Evolutionary conservation across 116 monocot genomes (phyloP).

Genomic region (Iris pallida): DNA sequence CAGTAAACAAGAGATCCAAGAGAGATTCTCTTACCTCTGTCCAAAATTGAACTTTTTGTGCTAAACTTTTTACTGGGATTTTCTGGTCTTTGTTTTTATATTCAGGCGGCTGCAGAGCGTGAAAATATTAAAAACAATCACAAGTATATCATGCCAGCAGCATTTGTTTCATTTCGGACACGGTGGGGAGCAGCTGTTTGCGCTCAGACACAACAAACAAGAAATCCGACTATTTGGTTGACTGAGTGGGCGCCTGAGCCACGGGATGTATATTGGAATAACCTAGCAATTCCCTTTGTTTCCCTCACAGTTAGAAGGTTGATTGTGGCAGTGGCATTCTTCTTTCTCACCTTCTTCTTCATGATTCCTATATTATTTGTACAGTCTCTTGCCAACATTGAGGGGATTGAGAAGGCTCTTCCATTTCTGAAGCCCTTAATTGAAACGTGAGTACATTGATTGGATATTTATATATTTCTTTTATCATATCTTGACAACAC

Average conservation of each 20-base stretch:
- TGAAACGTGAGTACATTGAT: constrained; percentile 52
- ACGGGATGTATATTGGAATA: constrained; percentile 90
- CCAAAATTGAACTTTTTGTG: too few species aligned
- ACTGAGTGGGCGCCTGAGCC: constrained; percentile 98
- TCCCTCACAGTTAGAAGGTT: constrained; percentile 61
- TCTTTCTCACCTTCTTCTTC: constrained; percentile 98
- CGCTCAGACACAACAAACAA: constrained; percentile 93
- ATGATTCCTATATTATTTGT: constrained; percentile 83
- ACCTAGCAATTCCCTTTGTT: constrained; percentile 85
- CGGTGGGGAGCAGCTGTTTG: constrained; percentile 94
- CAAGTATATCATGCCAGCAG: constrained; percentile 71
- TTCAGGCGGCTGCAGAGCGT: constrained; percentile 55
- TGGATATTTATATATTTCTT: too few species aligned
- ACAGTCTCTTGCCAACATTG: constrained; percentile 90
- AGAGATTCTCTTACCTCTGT: too few species aligned
- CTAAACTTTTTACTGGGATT: too few species aligned
- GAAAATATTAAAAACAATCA: constrained; percentile 54
- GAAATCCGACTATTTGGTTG: constrained; percentile 89
- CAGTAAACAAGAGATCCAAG: too few species aligned
- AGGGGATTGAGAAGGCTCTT: constrained; percentile 77
- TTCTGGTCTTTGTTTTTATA: background rate
- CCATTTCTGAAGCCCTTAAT: constrained; percentile 76
- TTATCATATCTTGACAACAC: too few species aligned
- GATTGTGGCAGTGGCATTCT: constrained; percentile 70
- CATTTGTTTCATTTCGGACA: constrained; percentile 91